A percentile compares a stretch with the other conserved stretches of the same genome.
These are phyloP conservation scores for Aspergillus bertholletiae DNA, from an alignment of 495 filamentous ascomycete species.

Conservation along the genomic window DNA sequence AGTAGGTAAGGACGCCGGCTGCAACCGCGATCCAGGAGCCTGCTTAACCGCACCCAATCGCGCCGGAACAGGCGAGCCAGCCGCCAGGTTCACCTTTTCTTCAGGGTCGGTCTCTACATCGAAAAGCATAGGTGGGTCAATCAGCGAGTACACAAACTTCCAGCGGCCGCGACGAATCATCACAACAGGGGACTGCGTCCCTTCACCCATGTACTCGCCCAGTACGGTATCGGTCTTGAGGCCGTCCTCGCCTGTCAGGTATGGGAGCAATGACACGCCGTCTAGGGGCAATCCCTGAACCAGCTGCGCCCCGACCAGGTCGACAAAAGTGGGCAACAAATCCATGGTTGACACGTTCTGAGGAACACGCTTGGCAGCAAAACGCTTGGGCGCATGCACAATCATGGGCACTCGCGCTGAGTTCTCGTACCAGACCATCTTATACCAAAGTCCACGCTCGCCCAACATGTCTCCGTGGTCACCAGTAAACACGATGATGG, in stretches of 20 bases:
- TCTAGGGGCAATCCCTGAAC: conserved; percentile 68
- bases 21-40: conserved; percentile 7
- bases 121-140: conserved; percentile 77
- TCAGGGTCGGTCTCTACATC: conserved; percentile 69
- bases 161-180: conserved; percentile 82
- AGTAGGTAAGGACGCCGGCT: conserved; percentile 33
- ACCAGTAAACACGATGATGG: conserved; percentile 81
- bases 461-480: conserved; percentile 94
- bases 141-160: conserved; percentile 80
- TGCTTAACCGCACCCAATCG: conserved; percentile 14
- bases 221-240: conserved; percentile 67
- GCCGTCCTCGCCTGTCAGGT: conserved; percentile 57
- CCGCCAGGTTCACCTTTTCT: conserved; percentile 68
- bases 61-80: conserved; percentile 21
- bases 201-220: conserved; percentile 87
- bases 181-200: conserved; percentile 79
- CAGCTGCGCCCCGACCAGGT: conserved; percentile 65
- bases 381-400: conserved; percentile 65
- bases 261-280: conserved; percentile 67
- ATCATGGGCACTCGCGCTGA: conserved; percentile 81
- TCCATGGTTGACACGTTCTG: conserved; percentile 84
- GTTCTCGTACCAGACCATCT: conserved; percentile 87
- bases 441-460: conserved; percentile 88
- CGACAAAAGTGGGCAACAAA: conserved; percentile 78
- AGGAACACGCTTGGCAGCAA: conserved; percentile 62